Evolutionary conservation across 371 early-diverging fungal genomes (phyloP), one percentile per base, ranked within the genome.

Genomic region (Funneliformis caledonium): DNA sequence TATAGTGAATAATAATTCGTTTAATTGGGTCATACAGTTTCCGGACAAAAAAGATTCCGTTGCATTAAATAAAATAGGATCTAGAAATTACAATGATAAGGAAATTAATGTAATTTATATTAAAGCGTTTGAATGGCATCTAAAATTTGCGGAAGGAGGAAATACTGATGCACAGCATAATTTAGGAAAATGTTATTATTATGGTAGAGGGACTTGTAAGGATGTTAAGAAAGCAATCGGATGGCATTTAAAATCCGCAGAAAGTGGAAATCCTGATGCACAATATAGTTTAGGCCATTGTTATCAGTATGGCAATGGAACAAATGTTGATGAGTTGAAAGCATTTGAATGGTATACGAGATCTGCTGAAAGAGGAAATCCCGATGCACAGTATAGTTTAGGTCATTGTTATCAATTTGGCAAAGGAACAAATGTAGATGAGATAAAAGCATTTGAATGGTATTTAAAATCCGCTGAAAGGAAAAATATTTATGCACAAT

Each of bases 381-480:
- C 12, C 16, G 16, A 52, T 52, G 52, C 52, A 5, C 14, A 16
- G 1, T 16, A 52, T 52, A 16, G 14, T 52, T 52, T 52, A 52
- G 52, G 52, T 16, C 12, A 16, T 52, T 52, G 52, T 52, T 52
- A 52, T 19, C 52, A 52, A 52, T 52, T 16, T 52, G 52, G 52
- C 16, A 2, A 52, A 5, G 52, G 52, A 52, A 52, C 19, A 4
- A 19, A 52, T 31, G 85, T 88, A 78, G 85, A 92, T 76, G 85
- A 88, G 14, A 83, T 82, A 45, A 87, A 88, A 78, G 96, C 96
- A 7, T 87, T 92, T 80, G 83, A 86, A 83, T 93, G 90, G 90
- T 94, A 92, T 85, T 88, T 85, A 62, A 85, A 84, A 78, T 93
- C 94, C 6, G 93, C 94, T 2, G 79, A 87, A 12, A 92, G 26